A percentile compares a stretch with the other conserved stretches of the same genome.
Conservation (phyloP, 345 rosid species). For the Eucalyptus erythrocorys region DNA sequence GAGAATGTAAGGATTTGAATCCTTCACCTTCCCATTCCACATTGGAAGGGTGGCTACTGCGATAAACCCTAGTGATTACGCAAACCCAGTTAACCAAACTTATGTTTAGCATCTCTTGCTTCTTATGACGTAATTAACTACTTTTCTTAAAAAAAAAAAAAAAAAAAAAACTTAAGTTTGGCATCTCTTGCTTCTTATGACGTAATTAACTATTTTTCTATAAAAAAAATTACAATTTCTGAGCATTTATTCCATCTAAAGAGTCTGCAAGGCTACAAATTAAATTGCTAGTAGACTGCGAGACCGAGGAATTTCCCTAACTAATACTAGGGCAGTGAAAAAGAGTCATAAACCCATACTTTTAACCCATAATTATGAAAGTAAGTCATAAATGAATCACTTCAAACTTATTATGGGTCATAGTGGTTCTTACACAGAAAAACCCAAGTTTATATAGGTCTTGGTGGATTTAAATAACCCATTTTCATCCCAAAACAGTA, state of each 20-base stretch:
- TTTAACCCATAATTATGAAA: neutral
- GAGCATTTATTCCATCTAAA: neutral
- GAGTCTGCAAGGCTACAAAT: neutral
- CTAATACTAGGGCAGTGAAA: neutral
- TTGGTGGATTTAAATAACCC: neutral
- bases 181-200: neutral
- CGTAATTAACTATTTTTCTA: neutral
- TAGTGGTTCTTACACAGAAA: neutral
- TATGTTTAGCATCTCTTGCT: neutral
- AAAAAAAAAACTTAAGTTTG: neutral
- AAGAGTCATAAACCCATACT: accelerated
- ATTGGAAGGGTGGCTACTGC: no score
- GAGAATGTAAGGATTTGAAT: no score
- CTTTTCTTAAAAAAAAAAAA: neutral
- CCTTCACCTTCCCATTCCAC: no score
- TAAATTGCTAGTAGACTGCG: neutral
- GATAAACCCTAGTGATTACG: no score
- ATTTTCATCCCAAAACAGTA: neutral
- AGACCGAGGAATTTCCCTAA: neutral
- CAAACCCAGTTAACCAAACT: neutral
- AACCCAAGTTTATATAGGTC: neutral
- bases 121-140: neutral
- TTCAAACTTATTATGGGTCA: neutral
- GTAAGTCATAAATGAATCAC: neutral
- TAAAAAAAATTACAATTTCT: neutral